Evolutionary conservation across 2,329 filamentous ascomycete genomes (phyloP).

Genomic region (Dryadomyces quercus-mongolicae): DNA sequence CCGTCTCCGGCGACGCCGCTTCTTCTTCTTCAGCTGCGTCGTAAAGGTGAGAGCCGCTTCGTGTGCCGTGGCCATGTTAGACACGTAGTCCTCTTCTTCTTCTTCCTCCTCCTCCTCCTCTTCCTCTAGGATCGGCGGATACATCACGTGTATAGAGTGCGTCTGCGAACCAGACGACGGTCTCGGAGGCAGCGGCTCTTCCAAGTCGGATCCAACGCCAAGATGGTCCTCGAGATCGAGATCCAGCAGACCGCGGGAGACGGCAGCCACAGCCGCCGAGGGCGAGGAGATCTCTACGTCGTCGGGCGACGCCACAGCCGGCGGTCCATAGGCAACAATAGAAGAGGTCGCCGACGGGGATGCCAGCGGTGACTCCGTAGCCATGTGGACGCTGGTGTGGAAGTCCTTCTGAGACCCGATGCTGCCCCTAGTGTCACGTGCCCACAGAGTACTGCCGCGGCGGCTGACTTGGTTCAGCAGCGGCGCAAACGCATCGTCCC

Average conservation of each 20-base stretch:
- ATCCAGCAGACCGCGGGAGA: conserved; percentile 34
- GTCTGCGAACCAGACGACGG: not conserved
- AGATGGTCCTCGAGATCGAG: conserved; percentile 22
- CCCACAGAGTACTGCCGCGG: conserved; percentile 28
- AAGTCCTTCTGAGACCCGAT: conserved; percentile 10
- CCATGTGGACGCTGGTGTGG: conserved; percentile 15
- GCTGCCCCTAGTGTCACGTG: conserved; percentile 16
- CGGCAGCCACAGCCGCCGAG: conserved; percentile 43
- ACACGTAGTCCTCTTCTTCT: conserved; percentile 13
- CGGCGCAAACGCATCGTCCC: conserved; percentile 73
- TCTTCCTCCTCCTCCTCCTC: conserved; percentile 9
- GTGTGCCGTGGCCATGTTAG: conserved; percentile 21
- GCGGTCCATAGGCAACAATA: not conserved
- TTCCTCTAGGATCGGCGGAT: conserved; percentile 16
- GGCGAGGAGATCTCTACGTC: conserved; percentile 30
- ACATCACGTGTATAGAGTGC: not conserved
- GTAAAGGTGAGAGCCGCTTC: conserved; percentile 27
- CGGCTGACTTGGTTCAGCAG: conserved; percentile 39
- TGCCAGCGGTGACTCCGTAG: not conserved
- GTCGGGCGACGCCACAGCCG: conserved; percentile 9
- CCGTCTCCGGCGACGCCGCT: conserved; percentile 24
- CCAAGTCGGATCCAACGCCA: conserved; percentile 6
- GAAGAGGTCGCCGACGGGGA: conserved; percentile 8
- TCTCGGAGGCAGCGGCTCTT: not conserved
- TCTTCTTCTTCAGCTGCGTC: conserved; percentile 37